Percentiles rank a stretch among this genome's conserved stretches.
phyloP scores from a whole-genome alignment of 441 rosid species.

The Gossypium gossypioides region DNA sequence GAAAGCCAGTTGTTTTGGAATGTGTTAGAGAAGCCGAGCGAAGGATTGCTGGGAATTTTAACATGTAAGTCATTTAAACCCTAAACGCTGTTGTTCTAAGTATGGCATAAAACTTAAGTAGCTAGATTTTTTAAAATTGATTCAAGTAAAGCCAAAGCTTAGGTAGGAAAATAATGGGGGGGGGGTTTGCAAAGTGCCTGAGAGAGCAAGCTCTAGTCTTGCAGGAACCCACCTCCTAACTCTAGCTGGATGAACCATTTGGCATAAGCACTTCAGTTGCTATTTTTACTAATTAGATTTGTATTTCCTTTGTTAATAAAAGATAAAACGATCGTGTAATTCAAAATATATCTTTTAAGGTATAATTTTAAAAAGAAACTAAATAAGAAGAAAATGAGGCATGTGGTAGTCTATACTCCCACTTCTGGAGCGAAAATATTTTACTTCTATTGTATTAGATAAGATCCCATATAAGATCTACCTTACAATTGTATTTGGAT shows the following conservation, averaged over 20 bases:
- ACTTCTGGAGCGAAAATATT: neutral
- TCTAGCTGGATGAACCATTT: neutral
- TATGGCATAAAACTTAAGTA: neutral
- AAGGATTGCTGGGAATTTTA: constrained; percentile 58
- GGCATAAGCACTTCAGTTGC: neutral
- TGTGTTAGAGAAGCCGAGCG: constrained; percentile 90
- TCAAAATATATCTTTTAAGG: neutral
- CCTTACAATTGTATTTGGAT: neutral
- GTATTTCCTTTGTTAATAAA: neutral
- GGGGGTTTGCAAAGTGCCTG: neutral
- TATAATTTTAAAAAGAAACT: no score
- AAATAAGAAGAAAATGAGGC: no score
- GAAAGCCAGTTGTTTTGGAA: constrained; percentile 79
- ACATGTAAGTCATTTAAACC: constrained; percentile 42
- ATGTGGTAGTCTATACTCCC: no score
- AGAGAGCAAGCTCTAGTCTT: neutral
- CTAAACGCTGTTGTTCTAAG: neutral
- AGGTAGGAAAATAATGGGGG: neutral
- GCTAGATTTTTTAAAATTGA: neutral
- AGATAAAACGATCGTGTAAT: neutral
- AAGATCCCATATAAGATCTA: neutral
- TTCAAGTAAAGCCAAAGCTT: neutral
- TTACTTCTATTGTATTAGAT: neutral
- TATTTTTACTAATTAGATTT: neutral
- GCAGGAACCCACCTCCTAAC: neutral